Evolutionary conservation across 805 yeast genomes (phyloP).

Genomic region (Candida nitratophila): DNA sequence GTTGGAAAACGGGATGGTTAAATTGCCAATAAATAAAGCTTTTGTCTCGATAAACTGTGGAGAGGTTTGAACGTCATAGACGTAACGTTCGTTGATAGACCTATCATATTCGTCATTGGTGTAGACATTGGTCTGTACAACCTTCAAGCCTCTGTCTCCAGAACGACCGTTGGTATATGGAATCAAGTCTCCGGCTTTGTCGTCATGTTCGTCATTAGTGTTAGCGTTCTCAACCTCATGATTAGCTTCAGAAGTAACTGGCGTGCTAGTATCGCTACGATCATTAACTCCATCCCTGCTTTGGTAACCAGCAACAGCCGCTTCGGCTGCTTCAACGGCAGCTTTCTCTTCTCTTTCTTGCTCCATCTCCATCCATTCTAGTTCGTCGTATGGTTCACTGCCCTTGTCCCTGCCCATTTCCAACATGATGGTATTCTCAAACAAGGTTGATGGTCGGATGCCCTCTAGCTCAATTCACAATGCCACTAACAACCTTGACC

Average conservation of each 20-base stretch:
- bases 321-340: background rate
- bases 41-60: conserved; percentile 33
- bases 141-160: background rate
- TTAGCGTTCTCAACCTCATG: background rate
- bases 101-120: conserved; percentile 11
- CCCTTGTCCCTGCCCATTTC: background rate
- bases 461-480: no score
- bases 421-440: no score
- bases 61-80: conserved; percentile 25
- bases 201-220: background rate
- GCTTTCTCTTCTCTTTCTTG: background rate
- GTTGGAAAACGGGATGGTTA: conserved; percentile 32
- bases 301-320: no score
- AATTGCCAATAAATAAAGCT: conserved; percentile 38
- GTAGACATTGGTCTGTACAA: background rate
- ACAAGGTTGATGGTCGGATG: no score
- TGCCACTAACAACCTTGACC: no score
- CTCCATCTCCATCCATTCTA: background rate
- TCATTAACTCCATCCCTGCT: no score
- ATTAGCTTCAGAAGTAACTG: no score
- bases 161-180: background rate
- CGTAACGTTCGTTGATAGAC: conserved; percentile 21
- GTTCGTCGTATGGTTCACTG: background rate
- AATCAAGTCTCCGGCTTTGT: background rate
- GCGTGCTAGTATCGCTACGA: no score